Percentiles rank a stretch among this genome's conserved stretches.
phyloP scores from a whole-genome alignment of 164 flowering plant genomes.

The Berberis vulgaris region DNA sequence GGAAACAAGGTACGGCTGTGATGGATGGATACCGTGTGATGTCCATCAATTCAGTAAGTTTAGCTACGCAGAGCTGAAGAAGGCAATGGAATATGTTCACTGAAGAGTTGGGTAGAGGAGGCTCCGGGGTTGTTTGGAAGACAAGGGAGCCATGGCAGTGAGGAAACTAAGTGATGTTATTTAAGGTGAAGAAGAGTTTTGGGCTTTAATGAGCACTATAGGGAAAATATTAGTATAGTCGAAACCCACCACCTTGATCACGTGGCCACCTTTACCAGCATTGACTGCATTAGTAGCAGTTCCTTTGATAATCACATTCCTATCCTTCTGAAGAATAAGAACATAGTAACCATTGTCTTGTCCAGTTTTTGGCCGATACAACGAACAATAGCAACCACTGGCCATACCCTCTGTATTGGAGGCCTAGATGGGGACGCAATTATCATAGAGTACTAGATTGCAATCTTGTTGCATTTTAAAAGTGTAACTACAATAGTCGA shows the following conservation, averaged over 20 bases:
- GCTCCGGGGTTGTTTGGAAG: constrained; percentile 15
- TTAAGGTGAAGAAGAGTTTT: neutral
- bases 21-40: constrained; percentile 13
- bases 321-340: neutral
- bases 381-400: neutral
- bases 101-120: constrained; percentile 20
- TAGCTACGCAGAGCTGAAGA: constrained; percentile 16
- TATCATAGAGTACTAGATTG: constrained; percentile 1
- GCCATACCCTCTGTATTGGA: neutral
- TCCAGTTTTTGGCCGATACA: neutral
- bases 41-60: constrained; percentile 15
- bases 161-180: no score
- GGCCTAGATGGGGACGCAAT: neutral
- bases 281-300: neutral
- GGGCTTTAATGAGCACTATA: neutral
- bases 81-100: constrained; percentile 14
- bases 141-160: constrained; percentile 14
- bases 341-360: neutral
- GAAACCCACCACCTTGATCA: no score
- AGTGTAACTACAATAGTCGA: no score
- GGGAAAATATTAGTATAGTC: neutral
- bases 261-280: no score
- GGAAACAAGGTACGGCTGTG: neutral
- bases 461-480: constrained; percentile 1
- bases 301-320: neutral